A percentile compares a stretch with the other conserved stretches of the same genome.
These are phyloP conservation scores for Sporodiniella umbellata DNA, from an alignment of 371 early-diverging fungal genomes.

Conservation along the genomic window DNA sequence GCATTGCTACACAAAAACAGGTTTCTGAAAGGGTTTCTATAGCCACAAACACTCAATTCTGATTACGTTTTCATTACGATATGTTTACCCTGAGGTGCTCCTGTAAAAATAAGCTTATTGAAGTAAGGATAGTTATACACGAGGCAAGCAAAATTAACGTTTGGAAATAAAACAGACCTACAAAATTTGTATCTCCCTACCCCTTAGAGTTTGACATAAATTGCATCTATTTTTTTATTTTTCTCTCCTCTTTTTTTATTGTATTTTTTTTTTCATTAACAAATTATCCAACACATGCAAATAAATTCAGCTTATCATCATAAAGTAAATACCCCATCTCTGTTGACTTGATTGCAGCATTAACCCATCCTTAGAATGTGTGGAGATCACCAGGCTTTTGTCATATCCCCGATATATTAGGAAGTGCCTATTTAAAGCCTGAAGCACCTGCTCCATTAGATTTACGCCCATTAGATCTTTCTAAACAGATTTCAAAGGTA, in stretches of 20 bases:
- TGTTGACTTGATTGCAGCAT: too few species aligned
- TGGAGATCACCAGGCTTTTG: constrained; percentile 32
- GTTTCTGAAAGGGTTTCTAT: too few species aligned
- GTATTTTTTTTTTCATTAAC: not conserved
- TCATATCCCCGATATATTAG: constrained; percentile 30
- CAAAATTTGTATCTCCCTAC: too few species aligned
- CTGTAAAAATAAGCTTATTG: constrained; percentile 10
- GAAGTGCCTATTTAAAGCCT: constrained; percentile 26
- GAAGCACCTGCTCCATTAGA: constrained; percentile 26
- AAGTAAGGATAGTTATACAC: constrained; percentile 12
- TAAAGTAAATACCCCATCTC: not conserved
- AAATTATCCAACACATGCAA: too few species aligned
- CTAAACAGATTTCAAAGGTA: constrained; percentile 18
- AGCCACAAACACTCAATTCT: too few species aligned
- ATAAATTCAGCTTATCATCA: not conserved
- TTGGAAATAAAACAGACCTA: not conserved
- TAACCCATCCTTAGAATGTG: constrained; percentile 18
- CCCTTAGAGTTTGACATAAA: constrained; percentile 1
- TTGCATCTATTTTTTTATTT: not conserved
- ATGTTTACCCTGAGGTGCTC: too few species aligned
- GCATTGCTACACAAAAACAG: too few species aligned
- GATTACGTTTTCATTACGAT: too few species aligned
- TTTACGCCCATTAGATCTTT: constrained; percentile 28
- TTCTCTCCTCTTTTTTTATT: not conserved
- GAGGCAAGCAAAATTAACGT: not conserved